Conservation (phyloP, 805 yeast species). For the Wickerhamomyces strasburgensis region DNA sequence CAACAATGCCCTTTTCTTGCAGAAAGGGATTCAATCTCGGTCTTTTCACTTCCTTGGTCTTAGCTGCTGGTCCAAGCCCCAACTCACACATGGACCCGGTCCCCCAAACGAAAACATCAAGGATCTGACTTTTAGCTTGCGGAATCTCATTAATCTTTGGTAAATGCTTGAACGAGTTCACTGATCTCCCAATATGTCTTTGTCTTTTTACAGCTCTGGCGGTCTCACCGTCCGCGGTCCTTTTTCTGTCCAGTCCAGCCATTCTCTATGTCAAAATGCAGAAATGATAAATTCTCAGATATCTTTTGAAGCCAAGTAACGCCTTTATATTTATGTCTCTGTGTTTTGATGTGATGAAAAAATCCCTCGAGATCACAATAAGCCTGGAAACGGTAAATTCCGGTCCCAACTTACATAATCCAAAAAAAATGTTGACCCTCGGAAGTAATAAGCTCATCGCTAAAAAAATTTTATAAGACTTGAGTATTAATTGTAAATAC, state of each 20-base stretch:
- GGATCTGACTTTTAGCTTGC: slow-evolving; percentile 24
- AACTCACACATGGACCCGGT: slow-evolving; percentile 96
- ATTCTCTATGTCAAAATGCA: slow-evolving; percentile 6
- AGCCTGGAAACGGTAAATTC: slow-evolving; percentile 4
- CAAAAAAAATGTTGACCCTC: too few relatives aligned
- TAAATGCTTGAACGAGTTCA: slow-evolving; percentile 23
- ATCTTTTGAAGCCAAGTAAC: background rate
- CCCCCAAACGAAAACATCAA: slow-evolving; percentile 92
- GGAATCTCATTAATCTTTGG: slow-evolving; percentile 26
- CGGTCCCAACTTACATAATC: too few relatives aligned
- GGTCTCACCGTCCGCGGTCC: slow-evolving; percentile 17
- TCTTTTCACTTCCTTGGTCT: slow-evolving; percentile 89
- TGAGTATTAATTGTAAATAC: background rate
- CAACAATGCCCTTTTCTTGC: slow-evolving; percentile 69
- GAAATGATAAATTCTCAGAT: background rate
- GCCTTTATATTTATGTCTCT: background rate
- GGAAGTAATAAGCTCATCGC: background rate
- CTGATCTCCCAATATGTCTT: slow-evolving; percentile 26
- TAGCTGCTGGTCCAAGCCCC: slow-evolving; percentile 94
- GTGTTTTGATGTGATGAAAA: background rate
- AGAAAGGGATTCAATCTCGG: slow-evolving; percentile 87
- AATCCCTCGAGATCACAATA: too few relatives aligned
- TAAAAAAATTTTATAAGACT: slow-evolving; percentile 1
- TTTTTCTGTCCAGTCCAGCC: slow-evolving; percentile 25
- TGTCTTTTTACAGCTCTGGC: slow-evolving; percentile 15